These are phyloP conservation scores for Starmerella ratchasimensis DNA, from an alignment of 805 yeast genomes.

Conservation along the genomic window DNA sequence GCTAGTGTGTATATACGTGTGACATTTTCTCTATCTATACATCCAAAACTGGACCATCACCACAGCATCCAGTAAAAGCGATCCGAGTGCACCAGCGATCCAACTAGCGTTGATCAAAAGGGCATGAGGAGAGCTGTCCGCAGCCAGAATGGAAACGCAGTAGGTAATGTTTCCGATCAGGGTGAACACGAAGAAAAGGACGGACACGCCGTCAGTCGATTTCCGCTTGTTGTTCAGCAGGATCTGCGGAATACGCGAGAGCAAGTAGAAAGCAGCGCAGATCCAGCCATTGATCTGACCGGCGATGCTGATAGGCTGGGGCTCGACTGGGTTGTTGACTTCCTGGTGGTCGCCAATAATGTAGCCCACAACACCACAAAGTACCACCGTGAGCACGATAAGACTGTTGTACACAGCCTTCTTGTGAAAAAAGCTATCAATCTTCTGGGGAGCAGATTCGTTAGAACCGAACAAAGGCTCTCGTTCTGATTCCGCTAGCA, in stretches of 20 bases:
- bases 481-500: neutral
- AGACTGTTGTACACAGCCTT: slow-evolving; percentile 24
- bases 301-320: slow-evolving; percentile 47
- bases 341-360: slow-evolving; percentile 45
- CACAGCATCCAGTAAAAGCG: slow-evolving; percentile 66
- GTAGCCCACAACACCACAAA: slow-evolving; percentile 85
- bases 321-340: slow-evolving; percentile 29
- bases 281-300: slow-evolving; percentile 81
- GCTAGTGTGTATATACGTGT: no score
- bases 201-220: slow-evolving; percentile 89
- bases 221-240: slow-evolving; percentile 70
- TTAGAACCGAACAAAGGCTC: neutral
- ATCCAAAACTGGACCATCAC: slow-evolving; percentile 77
- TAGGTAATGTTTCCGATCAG: slow-evolving; percentile 87
- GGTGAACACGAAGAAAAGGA: slow-evolving; percentile 86
- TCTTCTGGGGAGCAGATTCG: no score
- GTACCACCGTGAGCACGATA: slow-evolving; percentile 52
- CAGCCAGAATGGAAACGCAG: slow-evolving; percentile 66
- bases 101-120: slow-evolving; percentile 75
- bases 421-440: slow-evolving; percentile 3
- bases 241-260: slow-evolving; percentile 88
- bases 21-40: slow-evolving; percentile 36
- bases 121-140: slow-evolving; percentile 53
- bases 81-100: slow-evolving; percentile 85
- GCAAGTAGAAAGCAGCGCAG: slow-evolving; percentile 39